These are phyloP conservation scores for Tetrapyrgos nigripes DNA, from an alignment of 1,284 basidiomycete genomes.

Conservation along the genomic window DNA sequence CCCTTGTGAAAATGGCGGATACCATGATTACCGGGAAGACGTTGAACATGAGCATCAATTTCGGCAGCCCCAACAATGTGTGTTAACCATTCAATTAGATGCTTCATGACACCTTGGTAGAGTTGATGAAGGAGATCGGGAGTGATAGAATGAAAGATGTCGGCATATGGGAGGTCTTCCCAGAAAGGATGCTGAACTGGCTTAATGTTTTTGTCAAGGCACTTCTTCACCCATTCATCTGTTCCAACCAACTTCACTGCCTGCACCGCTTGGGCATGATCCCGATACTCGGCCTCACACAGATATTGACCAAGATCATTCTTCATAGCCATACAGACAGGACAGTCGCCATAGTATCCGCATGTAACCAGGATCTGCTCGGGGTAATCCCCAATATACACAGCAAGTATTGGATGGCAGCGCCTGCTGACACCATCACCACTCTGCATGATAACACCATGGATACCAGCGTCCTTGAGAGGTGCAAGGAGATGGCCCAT, in stretches of 20 bases:
- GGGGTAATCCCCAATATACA: constrained; percentile 27
- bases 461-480: constrained; percentile 12
- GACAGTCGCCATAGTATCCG: constrained; percentile 18
- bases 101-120: too few species aligned
- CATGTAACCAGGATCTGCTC: constrained; percentile 26
- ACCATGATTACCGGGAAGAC: background rate
- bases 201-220: background rate
- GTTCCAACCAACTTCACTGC: background rate
- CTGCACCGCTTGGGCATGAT: background rate
- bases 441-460: constrained; percentile 20
- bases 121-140: too few species aligned
- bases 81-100: constrained; percentile 3
- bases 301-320: background rate
- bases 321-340: constrained; percentile 11
- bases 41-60: background rate
- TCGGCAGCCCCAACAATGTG: background rate
- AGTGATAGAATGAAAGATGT: too few species aligned
- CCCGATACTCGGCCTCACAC: background rate
- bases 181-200: too few species aligned
- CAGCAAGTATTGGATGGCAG: constrained; percentile 14
- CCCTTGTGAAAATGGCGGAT: background rate
- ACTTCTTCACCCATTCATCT: background rate
- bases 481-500: constrained; percentile 31
- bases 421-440: constrained; percentile 8
- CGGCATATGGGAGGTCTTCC: too few species aligned